A percentile compares a stretch with the other conserved stretches of the same genome.
These are phyloP conservation scores for Penicillium sp. DNA, from an alignment of 2,329 filamentous ascomycete species.

Conservation along the genomic window DNA sequence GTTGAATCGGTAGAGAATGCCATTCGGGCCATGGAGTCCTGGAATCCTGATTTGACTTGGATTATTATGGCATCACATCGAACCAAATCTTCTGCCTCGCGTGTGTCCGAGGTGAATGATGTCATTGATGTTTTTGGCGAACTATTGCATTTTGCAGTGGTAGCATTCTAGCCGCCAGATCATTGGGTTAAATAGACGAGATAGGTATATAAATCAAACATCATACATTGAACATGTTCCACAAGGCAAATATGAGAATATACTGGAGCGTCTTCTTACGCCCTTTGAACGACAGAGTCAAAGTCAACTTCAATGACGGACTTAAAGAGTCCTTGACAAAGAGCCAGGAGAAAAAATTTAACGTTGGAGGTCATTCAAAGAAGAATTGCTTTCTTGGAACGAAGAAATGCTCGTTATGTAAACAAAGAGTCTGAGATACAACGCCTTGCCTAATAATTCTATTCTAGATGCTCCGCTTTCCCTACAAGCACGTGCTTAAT, in stretches of 20 bases:
- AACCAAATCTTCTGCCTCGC: not conserved
- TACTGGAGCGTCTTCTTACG: too few species aligned
- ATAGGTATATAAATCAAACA: not conserved
- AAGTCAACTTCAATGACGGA: too few species aligned
- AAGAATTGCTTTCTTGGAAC: not conserved
- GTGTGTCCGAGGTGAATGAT: conserved; percentile 4
- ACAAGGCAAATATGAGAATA: not conserved
- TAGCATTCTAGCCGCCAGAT: not conserved
- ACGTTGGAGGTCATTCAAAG: not conserved
- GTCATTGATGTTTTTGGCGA: conserved; percentile 36
- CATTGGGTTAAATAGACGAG: not conserved
- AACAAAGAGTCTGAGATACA: not conserved
- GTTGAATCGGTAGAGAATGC: conserved; percentile 34
- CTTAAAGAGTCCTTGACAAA: not conserved
- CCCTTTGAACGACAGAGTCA: not conserved
- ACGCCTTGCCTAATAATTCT: not conserved
- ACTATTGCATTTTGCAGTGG: conserved; percentile 18
- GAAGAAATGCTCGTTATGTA: not conserved
- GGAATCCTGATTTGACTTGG: conserved; percentile 49
- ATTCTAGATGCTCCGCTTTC: not conserved
- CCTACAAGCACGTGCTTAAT: not conserved
- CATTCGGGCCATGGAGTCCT: conserved; percentile 46
- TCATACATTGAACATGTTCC: too few species aligned
- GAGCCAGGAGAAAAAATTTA: too few species aligned
- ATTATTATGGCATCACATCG: conserved; percentile 41